Evolutionary conservation across 352 stramenopile species (phyloP), one percentile per base, ranked within the genome.

Genomic region (Globisporangium acanthophoron): DNA sequence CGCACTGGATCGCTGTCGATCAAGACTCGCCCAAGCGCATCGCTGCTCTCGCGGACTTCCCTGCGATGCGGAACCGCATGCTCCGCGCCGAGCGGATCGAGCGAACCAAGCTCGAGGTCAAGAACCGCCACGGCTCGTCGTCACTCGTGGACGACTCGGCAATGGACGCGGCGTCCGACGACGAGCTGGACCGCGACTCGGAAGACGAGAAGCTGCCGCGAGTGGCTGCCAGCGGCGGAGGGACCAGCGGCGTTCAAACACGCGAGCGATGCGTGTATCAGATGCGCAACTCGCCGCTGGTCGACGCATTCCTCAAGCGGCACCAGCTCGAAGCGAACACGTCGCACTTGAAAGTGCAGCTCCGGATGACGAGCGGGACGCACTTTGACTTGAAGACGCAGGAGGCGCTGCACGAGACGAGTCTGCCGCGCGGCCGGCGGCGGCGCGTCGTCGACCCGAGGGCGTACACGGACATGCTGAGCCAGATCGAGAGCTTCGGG

Each of bases 41-140:
- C 49, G 75, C 78, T 4, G 76, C 64, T 3, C 65, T 88, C 5
- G 66, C 69, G 3, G 76, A 85, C 15, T 90, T 90, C 40, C 80
- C 80, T 13, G 78, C 80, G 2, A 82, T 90, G 67, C 54, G 76
- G 7, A 88, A 90, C 58, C 76, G 80, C 12, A 81, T 88, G 74
- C 58, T 82, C 5, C 67, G 80, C 37, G 70, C 74, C 1, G 80
- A 90, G 52, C 76, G 78, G 1, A 61, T 90, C 13, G 80, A 90
- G 54, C 66, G 74, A 11, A 87, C 78, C 1, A 74, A 83, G 54
- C 64, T 82, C 46, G 72, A 81, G 5, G 70, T 82, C 16, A 71
- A 71, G 50, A 76, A 78, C 27, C 80, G 73, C 12, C 76, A 86
- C 18, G 58, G 58, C 12, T 51, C 53, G 12, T 53, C 67, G 12